These are phyloP conservation scores for Penicillium argentinense DNA, from an alignment of 495 filamentous ascomycete species.

Conservation along the genomic window DNA sequence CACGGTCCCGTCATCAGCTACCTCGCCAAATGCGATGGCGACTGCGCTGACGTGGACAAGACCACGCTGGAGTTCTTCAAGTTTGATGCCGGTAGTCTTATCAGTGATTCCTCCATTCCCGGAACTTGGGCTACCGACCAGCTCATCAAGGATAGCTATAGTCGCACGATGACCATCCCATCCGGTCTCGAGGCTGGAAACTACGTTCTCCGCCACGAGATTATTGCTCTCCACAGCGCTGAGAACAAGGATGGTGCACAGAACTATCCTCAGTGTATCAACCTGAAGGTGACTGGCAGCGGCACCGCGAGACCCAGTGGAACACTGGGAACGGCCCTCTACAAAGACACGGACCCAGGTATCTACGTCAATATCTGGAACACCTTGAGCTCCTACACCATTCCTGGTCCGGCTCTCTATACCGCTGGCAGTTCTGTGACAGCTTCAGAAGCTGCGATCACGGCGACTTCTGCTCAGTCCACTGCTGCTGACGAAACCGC, in stretches of 20 bases:
- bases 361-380: constrained; percentile 64
- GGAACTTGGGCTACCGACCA: constrained; percentile 65
- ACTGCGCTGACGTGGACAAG: constrained; percentile 64
- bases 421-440: constrained; percentile 16
- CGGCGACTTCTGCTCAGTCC: constrained; percentile 15
- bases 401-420: constrained; percentile 53
- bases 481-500: constrained; percentile 9
- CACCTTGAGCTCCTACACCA: constrained; percentile 44
- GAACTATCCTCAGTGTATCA: constrained; percentile 75
- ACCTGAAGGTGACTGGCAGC: constrained; percentile 63
- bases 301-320: constrained; percentile 57
- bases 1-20: constrained; percentile 73
- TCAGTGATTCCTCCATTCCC: constrained; percentile 19
- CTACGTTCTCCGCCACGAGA: constrained; percentile 78
- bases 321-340: constrained; percentile 57
- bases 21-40: constrained; percentile 67
- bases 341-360: constrained; percentile 56
- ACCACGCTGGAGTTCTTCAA: constrained; percentile 69
- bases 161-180: constrained; percentile 67
- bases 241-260: constrained; percentile 59
- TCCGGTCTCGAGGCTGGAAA: constrained; percentile 59
- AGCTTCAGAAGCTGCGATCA: constrained; percentile 3
- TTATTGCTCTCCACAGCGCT: constrained; percentile 70
- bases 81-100: constrained; percentile 63
- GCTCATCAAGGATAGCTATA: constrained; percentile 63